Percentiles rank a stretch among this genome's conserved stretches.
phyloP scores from a whole-genome alignment of 2,329 filamentous ascomycete species.

The Stagonosporopsis cucurbitacearum region DNA sequence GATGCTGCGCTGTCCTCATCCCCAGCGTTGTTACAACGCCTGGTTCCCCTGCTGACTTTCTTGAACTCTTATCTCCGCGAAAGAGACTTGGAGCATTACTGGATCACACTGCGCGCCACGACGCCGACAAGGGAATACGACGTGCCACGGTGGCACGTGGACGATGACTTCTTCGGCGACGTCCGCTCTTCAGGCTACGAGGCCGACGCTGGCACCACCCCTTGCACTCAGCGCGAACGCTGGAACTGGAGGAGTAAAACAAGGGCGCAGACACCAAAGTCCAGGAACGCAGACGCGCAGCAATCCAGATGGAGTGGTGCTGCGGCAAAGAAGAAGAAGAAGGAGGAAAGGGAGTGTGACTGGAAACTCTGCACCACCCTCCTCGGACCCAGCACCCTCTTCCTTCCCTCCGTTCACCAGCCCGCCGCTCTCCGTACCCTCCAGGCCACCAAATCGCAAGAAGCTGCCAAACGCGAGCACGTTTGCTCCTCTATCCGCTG shows the following conservation, averaged over 20 bases:
- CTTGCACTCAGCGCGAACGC: not conserved
- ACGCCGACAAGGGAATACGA: constrained; percentile 54
- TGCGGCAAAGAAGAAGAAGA: not conserved
- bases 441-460: constrained; percentile 28
- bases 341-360: constrained; percentile 19
- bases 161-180: constrained; percentile 56
- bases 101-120: constrained; percentile 58
- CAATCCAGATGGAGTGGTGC: not conserved
- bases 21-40: constrained; percentile 33
- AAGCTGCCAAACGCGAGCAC: constrained; percentile 42
- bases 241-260: not conserved
- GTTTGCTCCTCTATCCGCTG: constrained; percentile 54
- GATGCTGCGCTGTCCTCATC: constrained; percentile 43
- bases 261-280: not conserved
- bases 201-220: not conserved
- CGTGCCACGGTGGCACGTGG: constrained; percentile 57
- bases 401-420: constrained; percentile 33
- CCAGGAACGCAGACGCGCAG: not conserved
- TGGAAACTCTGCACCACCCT: constrained; percentile 60
- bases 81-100: constrained; percentile 53
- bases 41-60: constrained; percentile 53
- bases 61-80: constrained; percentile 48
- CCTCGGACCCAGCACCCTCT: constrained; percentile 56
- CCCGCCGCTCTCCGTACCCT: constrained; percentile 45
- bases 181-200: too few species aligned